phyloP scores from a whole-genome alignment of 768 basidiomycete species.

The Botryobasidium botryosum region DNA sequence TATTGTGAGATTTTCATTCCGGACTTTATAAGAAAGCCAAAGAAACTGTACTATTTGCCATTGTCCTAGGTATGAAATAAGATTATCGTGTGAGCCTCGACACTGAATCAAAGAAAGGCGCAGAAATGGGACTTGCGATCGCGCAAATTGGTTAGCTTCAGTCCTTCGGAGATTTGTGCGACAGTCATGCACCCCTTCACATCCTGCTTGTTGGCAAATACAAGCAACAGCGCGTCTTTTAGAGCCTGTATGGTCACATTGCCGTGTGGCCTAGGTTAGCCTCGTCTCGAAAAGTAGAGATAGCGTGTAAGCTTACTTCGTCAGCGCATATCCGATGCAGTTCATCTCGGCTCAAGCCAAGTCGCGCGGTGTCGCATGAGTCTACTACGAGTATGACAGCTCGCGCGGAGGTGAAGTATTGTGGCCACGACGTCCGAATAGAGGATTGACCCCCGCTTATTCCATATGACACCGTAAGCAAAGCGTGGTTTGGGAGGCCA shows the following conservation, averaged over 20 bases:
- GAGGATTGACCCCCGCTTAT: slow-evolving; percentile 19
- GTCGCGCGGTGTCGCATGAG: slow-evolving; percentile 18
- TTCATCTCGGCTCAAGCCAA: slow-evolving; percentile 19
- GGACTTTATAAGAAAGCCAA: neutral
- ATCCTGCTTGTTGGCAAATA: no score
- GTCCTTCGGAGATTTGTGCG: slow-evolving; percentile 20
- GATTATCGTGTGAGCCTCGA: no score
- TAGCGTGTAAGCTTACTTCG: slow-evolving; percentile 14
- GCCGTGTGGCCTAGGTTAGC: neutral
- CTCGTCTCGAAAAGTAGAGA: neutral
- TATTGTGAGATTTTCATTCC: neutral
- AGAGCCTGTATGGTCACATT: neutral
- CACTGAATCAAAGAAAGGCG: neutral
- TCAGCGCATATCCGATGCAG: slow-evolving; percentile 19
- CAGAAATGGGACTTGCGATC: slow-evolving; percentile 14
- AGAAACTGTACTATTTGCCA: slow-evolving; percentile 2
- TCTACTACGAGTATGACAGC: slow-evolving; percentile 23
- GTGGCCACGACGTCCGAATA: slow-evolving; percentile 18
- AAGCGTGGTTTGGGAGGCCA: no score
- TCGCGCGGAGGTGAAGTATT: slow-evolving; percentile 19
- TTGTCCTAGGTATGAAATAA: neutral
- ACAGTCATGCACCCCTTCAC: slow-evolving; percentile 18
- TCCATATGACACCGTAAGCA: neutral
- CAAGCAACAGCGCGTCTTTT: slow-evolving; percentile 18
- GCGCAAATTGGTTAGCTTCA: slow-evolving; percentile 19